phyloP scores from a whole-genome alignment of 805 yeast genomes.

The Nakazawaea sp. region DNA sequence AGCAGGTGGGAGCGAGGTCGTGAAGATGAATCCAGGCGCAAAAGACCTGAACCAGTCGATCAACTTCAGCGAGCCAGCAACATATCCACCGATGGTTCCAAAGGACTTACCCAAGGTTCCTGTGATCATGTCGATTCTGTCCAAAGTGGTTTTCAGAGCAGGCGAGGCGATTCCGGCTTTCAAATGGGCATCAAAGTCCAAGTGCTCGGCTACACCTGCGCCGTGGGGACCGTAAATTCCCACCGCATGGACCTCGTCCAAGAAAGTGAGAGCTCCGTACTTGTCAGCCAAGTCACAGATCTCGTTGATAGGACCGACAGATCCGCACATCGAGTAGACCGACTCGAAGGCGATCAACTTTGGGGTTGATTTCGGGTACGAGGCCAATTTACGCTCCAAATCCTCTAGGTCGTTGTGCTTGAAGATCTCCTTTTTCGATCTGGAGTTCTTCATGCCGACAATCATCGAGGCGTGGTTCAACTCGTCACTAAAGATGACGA shows the following conservation, averaged over 20 bases:
- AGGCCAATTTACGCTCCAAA: constrained; percentile 69
- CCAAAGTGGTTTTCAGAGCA: constrained; percentile 58
- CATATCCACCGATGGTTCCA: constrained; percentile 97
- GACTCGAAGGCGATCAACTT: constrained; percentile 95
- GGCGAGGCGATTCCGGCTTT: constrained; percentile 54
- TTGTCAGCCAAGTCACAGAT: constrained; percentile 96
- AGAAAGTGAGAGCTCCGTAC: constrained; percentile 93
- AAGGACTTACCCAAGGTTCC: constrained; percentile 97
- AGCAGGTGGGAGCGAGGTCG: constrained; percentile 96
- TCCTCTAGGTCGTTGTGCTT: constrained; percentile 85
- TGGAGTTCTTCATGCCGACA: constrained; percentile 87
- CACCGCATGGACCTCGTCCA: constrained; percentile 98
- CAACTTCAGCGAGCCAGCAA: constrained; percentile 78
- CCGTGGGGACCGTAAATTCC: constrained; percentile 99
- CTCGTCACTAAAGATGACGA: constrained; percentile 89
- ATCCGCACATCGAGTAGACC: constrained; percentile 98
- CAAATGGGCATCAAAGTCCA: constrained; percentile 80
- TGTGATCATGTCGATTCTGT: constrained; percentile 90
- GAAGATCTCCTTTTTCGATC: constrained; percentile 82
- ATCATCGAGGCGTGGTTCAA: constrained; percentile 98
- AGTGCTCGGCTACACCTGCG: constrained; percentile 98
- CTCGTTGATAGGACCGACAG: constrained; percentile 86
- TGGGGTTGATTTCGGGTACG: constrained; percentile 82
- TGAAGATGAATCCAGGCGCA: constrained; percentile 96
- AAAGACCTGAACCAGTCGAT: constrained; percentile 95